Base-by-base conservation (phyloP, 129 eudicot genomes). In the Scalesia atractyloides region DNA sequence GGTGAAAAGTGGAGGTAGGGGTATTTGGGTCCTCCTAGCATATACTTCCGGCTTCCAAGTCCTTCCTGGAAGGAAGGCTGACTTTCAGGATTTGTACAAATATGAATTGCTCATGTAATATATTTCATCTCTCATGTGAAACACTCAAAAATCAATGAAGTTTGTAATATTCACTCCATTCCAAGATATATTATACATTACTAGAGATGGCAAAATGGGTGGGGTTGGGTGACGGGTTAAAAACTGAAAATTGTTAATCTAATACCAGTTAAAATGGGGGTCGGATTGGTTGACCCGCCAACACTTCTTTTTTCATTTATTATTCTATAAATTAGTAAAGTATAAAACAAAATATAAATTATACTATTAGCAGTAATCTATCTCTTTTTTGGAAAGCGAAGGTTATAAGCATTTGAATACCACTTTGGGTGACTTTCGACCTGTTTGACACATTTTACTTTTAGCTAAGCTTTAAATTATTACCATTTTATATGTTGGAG, bases 141-240 rank as follows among this genome's bases (percentile, higher is more conserved):
- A 18, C 9, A 54, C 19, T 19, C 34, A 54, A 54, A 48, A 22
- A 9, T 67, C 24, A 26, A 37, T 37, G 9, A 18, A 19, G 44
- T 54, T 36, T 26, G 46, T 30, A 68, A 57, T 49, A 15, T 50
- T 15, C 15, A 1, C 43, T 48, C 50, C 20, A 6, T 52, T 69
- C 24, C 9, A 26, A 50, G 3, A 17, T 69, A 52, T 69, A 34
- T 7, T 20, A 16, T 34, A 30, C 51, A 22, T 49, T 50, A 51
- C 62, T 46, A 26, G 20, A 20, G 71, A 11, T 14, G 41, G 56
- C 71, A 44, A 46, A 41, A 66, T 46, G 57, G 51, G 69, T 64
- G 30, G 6, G 6, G 24, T 64, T 62, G 2, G 66, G 66, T 60
- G 33, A 57, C 8, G 11, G 34, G 63, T 57, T 34, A 22, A 12